These are phyloP conservation scores for Phytophthora macrochlamydospora DNA, from an alignment of 352 stramenopile genomes.

Conservation along the genomic window DNA sequence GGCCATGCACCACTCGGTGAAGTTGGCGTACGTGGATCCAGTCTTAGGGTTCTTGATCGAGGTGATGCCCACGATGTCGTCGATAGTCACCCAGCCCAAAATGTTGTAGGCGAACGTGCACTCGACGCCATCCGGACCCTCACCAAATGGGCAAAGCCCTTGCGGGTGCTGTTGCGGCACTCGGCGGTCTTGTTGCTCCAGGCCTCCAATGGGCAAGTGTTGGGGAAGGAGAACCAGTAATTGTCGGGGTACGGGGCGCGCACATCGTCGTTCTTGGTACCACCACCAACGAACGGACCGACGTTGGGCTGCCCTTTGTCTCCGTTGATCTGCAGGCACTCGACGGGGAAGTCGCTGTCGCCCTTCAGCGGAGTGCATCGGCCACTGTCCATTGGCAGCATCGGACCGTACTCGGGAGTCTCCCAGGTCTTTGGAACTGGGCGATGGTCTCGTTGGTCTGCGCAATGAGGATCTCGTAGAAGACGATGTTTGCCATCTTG, in stretches of 20 bases:
- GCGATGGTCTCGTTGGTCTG: constrained; percentile 69
- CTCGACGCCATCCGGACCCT: constrained; percentile 65
- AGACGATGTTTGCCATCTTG: constrained; percentile 68
- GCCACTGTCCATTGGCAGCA: constrained; percentile 70
- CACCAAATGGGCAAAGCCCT: constrained; percentile 67
- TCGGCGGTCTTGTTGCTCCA: constrained; percentile 66
- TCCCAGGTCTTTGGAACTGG: constrained; percentile 61
- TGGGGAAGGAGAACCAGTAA: constrained; percentile 75
- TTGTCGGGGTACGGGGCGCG: constrained; percentile 57
- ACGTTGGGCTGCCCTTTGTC: constrained; percentile 60
- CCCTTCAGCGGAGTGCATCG: constrained; percentile 57
- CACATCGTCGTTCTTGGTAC: constrained; percentile 53
- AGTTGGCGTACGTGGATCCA: constrained; percentile 58
- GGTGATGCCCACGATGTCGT: constrained; percentile 82
- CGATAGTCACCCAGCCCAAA: constrained; percentile 76
- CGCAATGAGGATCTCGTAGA: constrained; percentile 73
- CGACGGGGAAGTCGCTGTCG: constrained; percentile 42
- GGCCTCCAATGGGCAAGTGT: constrained; percentile 53
- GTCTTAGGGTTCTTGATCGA: constrained; percentile 54
- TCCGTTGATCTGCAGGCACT: constrained; percentile 75
- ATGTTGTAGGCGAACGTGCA: constrained; percentile 86
- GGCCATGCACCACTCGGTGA: constrained; percentile 69
- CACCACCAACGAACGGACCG: constrained; percentile 71
- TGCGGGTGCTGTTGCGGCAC: constrained; percentile 54
- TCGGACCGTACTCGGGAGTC: constrained; percentile 71